phyloP scores from a whole-genome alignment of 2,329 filamentous ascomycete species.

The Pseudopithomyces maydicus region DNA sequence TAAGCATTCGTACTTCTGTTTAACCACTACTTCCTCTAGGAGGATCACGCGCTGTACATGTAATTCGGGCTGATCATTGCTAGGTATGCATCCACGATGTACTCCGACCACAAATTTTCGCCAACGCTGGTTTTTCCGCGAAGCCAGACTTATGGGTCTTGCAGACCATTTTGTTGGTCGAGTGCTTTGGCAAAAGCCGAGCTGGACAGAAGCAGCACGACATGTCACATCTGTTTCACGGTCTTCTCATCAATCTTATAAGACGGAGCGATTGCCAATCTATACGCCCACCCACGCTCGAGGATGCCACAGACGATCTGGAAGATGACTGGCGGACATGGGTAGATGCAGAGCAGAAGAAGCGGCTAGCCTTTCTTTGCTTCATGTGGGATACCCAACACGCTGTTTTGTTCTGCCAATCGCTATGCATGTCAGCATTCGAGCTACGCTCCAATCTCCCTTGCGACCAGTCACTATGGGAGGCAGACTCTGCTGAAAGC shows the following conservation, averaged over 20 bases:
- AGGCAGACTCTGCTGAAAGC: slow-evolving; percentile 58
- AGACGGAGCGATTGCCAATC: slow-evolving; percentile 58
- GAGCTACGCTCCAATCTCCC: slow-evolving; percentile 64
- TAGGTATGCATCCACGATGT: slow-evolving; percentile 65
- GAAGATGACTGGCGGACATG: slow-evolving; percentile 59
- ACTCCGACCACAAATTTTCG: slow-evolving; percentile 64
- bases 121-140: slow-evolving; percentile 61
- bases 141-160: slow-evolving; percentile 66
- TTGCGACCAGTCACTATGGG: slow-evolving; percentile 61
- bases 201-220: slow-evolving; percentile 68
- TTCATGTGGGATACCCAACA: slow-evolving; percentile 72
- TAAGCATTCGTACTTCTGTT: slow-evolving; percentile 20
- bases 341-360: slow-evolving; percentile 63
- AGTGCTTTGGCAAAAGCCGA: slow-evolving; percentile 68
- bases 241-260: slow-evolving; percentile 60
- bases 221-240: slow-evolving; percentile 65
- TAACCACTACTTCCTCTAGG: neutral
- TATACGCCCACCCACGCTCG: slow-evolving; percentile 44
- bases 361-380: slow-evolving; percentile 63
- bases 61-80: neutral
- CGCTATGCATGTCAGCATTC: slow-evolving; percentile 69
- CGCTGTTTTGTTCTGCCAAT: slow-evolving; percentile 68
- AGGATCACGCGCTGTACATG: neutral
- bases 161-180: slow-evolving; percentile 65
- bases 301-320: slow-evolving; percentile 46